Evolutionary conservation across 768 basidiomycete genomes (phyloP), one percentile per base, ranked within the genome.

Genomic region (Hericium coralloides): DNA sequence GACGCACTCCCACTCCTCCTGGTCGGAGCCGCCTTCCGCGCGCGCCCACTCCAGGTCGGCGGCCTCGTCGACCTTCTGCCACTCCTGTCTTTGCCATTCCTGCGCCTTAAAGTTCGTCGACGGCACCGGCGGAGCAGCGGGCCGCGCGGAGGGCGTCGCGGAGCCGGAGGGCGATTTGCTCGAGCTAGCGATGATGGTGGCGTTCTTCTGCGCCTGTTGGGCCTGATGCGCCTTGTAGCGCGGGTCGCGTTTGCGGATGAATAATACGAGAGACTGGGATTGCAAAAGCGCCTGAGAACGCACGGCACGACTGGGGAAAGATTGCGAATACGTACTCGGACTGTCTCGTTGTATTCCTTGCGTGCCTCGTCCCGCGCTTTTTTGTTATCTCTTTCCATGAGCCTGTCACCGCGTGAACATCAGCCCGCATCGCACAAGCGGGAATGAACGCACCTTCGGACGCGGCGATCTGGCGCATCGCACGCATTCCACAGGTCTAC

Each of bases 351-450:
- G 70, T 95, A 98, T 59, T 98, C 95, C 66, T 82, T 81, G 39
- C 88, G 80, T 6, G 88, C 87, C 39, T 92, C 88, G 26, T 97
- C 92, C 14, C 94, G 79, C 2, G 84, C 83, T 67, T 94, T 94
- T 70, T 89, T 92, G 70, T 99, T 98, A 62, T 98, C 97, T 64
- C 85, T 91, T 67, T 98, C 97, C 89, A 98, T 94, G 49, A 92
- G 66, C 63, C 91, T 92, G n/a, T 22, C 5, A 43, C 22, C 31
- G 31, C 31, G 31, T 6, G 31, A n/a, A n/a, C 23, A 15, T 38
- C 37, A 52, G 39, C 38, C 53, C 39, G 49, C 38, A 39, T 17
- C 22, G 52, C 31, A 20, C 15, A 14, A 41, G 4, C 31, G 45
- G 14, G 25, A 20, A 37, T 18, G 15, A 4, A 63, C 75, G 31